Base-by-base conservation (phyloP, 495 filamentous ascomycete genomes). In the Trichodelitschia bisporula region DNA sequence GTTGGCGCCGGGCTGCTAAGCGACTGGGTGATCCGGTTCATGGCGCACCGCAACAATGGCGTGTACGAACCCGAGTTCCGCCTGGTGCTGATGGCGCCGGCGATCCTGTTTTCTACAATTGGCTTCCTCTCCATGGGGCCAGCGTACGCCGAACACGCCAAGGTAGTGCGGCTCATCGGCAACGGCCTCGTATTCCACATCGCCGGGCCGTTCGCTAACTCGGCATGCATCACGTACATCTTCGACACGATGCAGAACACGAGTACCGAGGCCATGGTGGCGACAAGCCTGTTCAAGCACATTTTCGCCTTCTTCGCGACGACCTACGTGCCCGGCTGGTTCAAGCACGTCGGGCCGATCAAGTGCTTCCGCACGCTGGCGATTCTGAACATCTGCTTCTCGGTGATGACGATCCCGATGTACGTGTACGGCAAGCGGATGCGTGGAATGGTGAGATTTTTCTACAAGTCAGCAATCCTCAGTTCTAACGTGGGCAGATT, bases 101-200 rank as follows among this genome's bases (percentile, higher is more conserved):
- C 55, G 1, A 45, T 47, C 21, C 17, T 62, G 4, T 34, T 62
- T 3, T 50, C 50, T 11, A 40, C 53, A 3, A 48, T 48, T 6
- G 68, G 67, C 23, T 70, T 69, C 36, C 60, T 61, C 23, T 61
- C 64, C 36, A 63, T 61, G 11, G 66, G 69, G 15, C 61, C 58
- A 26, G 55, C 66, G n/a, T 52, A 66, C 21, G 54, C 64, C 28
- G 56, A 46, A 23, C 41, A 61, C 35, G 65, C 61, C n/a, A 58
- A 64, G 39, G 64, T 61, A 61, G 37, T 44, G 4, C 61, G 57
- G 1, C 61, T 59, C 0, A 59, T 65, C 1, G 35, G 64, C 12
- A 58, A 53, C 24, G 63, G 57, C 40, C 61, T 61, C 0, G 34
- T 67, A 9, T 57, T 60, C 10, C 61, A 63, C 35, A 57, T 65